Evolutionary conservation across 148 eudicot genomes (phyloP).

Genomic region (Arbutus unedo): DNA sequence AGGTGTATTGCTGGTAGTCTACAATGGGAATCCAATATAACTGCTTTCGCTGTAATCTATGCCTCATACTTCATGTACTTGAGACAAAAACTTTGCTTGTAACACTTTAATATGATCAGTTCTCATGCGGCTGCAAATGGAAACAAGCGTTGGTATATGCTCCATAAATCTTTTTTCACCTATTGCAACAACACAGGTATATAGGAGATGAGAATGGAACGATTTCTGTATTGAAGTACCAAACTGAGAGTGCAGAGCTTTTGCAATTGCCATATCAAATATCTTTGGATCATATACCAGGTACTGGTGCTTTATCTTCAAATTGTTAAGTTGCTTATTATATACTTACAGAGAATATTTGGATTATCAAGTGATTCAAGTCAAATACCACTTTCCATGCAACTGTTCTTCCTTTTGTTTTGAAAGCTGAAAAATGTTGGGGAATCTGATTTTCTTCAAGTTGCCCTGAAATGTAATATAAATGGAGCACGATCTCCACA

Average conservation of each 20-base stretch:
- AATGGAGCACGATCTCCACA: not conserved
- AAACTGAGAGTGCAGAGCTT: slow-evolving; percentile 29
- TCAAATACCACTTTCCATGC: not conserved
- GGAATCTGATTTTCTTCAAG: not conserved
- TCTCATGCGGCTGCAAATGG: slow-evolving; percentile 11
- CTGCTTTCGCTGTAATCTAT: slow-evolving; percentile 45
- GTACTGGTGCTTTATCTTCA: slow-evolving; percentile 22
- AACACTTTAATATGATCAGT: slow-evolving; percentile 1
- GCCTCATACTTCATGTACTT: slow-evolving; percentile 46
- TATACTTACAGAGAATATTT: not conserved
- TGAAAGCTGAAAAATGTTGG: not conserved
- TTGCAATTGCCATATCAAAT: slow-evolving; percentile 30
- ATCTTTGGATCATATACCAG: slow-evolving; percentile 27
- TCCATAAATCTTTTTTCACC: not conserved
- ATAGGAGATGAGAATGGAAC: slow-evolving; percentile 44
- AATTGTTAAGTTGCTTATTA: slow-evolving; percentile 4
- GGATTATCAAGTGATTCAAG: not conserved
- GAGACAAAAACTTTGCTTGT: slow-evolving; percentile 1
- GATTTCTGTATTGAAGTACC: slow-evolving; percentile 37
- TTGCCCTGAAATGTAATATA: not conserved
- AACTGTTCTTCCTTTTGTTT: not conserved
- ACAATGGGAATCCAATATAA: slow-evolving; percentile 43
- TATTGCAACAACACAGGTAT: slow-evolving; percentile 29
- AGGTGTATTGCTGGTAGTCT: slow-evolving; percentile 37
- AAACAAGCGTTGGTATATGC: slow-evolving; percentile 1